Evolutionary conservation across 148 eudicot genomes (phyloP).

Genomic region (Beta vulgaris): DNA sequence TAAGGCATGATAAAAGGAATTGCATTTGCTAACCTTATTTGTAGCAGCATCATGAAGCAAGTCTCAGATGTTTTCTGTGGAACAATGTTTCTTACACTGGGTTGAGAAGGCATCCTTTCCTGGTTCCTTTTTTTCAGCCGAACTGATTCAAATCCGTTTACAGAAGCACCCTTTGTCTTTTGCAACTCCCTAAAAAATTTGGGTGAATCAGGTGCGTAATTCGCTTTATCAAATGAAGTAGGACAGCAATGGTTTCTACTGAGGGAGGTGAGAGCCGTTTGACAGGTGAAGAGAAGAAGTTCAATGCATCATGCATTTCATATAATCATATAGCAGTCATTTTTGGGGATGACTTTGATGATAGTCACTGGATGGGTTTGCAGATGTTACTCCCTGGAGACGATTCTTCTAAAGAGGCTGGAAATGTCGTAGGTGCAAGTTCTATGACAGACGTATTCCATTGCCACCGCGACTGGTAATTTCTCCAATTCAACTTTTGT

Average conservation of each 20-base stretch:
- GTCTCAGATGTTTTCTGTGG: slow-evolving; percentile 38
- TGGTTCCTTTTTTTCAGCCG: slow-evolving; percentile 30
- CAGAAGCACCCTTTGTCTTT: slow-evolving; percentile 31
- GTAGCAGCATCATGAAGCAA: slow-evolving; percentile 19
- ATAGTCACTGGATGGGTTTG: no score
- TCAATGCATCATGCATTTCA: no score
- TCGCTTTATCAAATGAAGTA: slow-evolving; percentile 43
- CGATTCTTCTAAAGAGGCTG: no score
- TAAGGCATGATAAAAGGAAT: neutral
- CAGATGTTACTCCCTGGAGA: no score
- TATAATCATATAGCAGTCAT: no score
- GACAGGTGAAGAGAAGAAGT: no score
- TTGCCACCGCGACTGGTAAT: slow-evolving; percentile 91
- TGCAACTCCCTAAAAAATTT: slow-evolving; percentile 35
- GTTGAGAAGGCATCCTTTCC: slow-evolving; percentile 53
- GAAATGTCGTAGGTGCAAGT: slow-evolving; percentile 75
- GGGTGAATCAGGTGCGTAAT: slow-evolving; percentile 34
- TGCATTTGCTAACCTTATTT: slow-evolving; percentile 36
- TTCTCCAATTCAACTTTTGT: neutral
- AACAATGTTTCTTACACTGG: slow-evolving; percentile 41
- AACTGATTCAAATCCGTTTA: slow-evolving; percentile 19
- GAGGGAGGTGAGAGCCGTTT: neutral
- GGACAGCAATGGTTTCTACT: neutral
- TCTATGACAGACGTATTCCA: slow-evolving; percentile 85
- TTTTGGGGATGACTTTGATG: no score